Base-by-base conservation (phyloP, 257 asterid genomes). In the Solanum pimpinellifolium region DNA sequence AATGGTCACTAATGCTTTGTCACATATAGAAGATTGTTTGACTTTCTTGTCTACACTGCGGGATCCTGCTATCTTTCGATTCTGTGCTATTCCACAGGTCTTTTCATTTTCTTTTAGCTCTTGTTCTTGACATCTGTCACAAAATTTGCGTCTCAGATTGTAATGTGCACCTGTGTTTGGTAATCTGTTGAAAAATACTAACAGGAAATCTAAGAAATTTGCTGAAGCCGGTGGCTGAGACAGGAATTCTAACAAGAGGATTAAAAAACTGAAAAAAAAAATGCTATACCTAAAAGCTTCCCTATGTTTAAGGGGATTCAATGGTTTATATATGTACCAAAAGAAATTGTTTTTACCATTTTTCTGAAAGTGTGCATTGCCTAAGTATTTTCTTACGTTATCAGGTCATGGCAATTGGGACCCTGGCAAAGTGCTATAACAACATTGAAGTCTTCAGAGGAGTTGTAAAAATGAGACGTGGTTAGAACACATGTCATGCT, bases 71-170 rank as follows among this genome's bases (percentile, higher is more conserved):
- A 95, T 95, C 88, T 97, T 94, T 85, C 94, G 95, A 23, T 97
- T 97, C 90, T 97, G 99, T 94, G 98, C 98, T 56, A 95, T 97
- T 91, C 99, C 98, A 4, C 98, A 97, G 98, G 98, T 97, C 91
- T 42, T 70, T 73, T 60, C 82, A 33, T 27, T 78, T 78, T 78
- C 2, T 42, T 78, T 47, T 46, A 46, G 66, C 18, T 25, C 84
- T 77, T 44, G 37, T 44, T 77, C n/a, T 9, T 14, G 65, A 52
- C 39, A 44, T 77, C 15, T 77, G 0, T 77, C 84, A 7, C 25
- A 44, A 42, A 77, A 9, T 25, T 77, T 77, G 65, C 27, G 18
- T 27, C 42, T 78, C 42, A 47, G 1, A 78, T 27, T 47, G 27
- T 35, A 47, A 46, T 47, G 16, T 46, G 27, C 42, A 27, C 47